phyloP scores from a whole-genome alignment of 2,329 filamentous ascomycete species.

The Colletotrichum salicis region DNA sequence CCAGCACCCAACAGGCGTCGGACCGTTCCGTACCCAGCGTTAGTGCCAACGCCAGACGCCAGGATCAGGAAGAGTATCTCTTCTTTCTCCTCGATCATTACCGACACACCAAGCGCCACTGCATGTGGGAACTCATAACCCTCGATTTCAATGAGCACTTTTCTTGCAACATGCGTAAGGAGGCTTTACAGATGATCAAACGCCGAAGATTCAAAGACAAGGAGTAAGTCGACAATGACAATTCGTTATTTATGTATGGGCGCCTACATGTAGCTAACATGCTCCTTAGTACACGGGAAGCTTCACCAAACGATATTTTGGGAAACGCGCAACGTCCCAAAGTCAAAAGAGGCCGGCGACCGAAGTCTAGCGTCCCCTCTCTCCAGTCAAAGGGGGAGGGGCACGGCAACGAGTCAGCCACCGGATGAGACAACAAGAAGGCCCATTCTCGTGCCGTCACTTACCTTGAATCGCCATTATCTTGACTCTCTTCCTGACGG shows the following conservation, averaged over 20 bases:
- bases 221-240: conserved; percentile 9
- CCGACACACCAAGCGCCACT: conserved; percentile 33
- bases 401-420: conserved; percentile 4
- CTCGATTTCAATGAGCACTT: conserved; percentile 34
- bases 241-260: no score
- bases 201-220: conserved; percentile 32
- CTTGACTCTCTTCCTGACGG: no score
- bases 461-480: background rate
- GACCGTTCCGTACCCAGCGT: conserved; percentile 31
- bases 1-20: conserved; percentile 16
- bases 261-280: background rate
- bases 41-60: conserved; percentile 29
- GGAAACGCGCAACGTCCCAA: conserved; percentile 8
- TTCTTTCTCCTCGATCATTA: conserved; percentile 34
- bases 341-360: conserved; percentile 23
- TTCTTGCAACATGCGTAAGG: conserved; percentile 32
- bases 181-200: conserved; percentile 34
- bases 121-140: conserved; percentile 34
- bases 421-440: conserved; percentile 4
- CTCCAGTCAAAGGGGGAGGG: conserved; percentile 7
- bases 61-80: conserved; percentile 34
- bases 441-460: background rate
- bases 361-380: conserved; percentile 13
- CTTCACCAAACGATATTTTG: conserved; percentile 18
- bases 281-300: conserved; percentile 6